Percentiles rank a stretch among this genome's conserved stretches.
phyloP scores from a whole-genome alignment of 108 stramenopile species.

The Nitzschia putrida region DNA sequence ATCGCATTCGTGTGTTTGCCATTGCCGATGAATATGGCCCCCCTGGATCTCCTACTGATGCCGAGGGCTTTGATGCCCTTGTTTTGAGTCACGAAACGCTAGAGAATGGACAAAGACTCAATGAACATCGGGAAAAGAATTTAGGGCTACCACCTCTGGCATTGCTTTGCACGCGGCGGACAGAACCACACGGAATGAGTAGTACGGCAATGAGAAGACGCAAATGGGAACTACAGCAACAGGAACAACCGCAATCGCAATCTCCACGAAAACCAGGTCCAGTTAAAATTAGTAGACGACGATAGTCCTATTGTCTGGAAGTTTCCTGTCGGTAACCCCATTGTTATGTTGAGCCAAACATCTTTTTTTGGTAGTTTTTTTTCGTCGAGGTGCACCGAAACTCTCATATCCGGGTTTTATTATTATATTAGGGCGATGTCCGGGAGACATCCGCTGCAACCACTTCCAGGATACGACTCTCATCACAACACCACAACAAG shows the following conservation, averaged over 20 bases:
- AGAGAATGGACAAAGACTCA: slow-evolving; percentile 71
- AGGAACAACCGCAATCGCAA: neutral
- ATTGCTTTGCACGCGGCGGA: slow-evolving; percentile 83
- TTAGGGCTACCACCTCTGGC: slow-evolving; percentile 66
- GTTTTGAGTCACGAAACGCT: slow-evolving; percentile 86
- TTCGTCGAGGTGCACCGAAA: too few relatives aligned
- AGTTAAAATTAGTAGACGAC: too few relatives aligned
- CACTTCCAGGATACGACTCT: too few relatives aligned
- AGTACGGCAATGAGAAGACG: slow-evolving; percentile 73
- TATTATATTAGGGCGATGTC: too few relatives aligned
- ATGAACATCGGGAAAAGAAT: slow-evolving; percentile 55
- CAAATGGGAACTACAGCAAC: slow-evolving; percentile 24
- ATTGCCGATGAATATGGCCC: slow-evolving; percentile 81
- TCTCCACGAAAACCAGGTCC: too few relatives aligned
- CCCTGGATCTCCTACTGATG: slow-evolving; percentile 53
- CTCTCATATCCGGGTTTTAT: too few relatives aligned
- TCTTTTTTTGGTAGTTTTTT: too few relatives aligned
- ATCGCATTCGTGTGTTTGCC: slow-evolving; percentile 72
- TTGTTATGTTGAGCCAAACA: too few relatives aligned
- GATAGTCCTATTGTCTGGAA: too few relatives aligned
- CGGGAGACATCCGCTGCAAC: too few relatives aligned
- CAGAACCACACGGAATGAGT: slow-evolving; percentile 87
- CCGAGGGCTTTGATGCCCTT: slow-evolving; percentile 70
- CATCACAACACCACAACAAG: too few relatives aligned
- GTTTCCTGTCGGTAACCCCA: too few relatives aligned